Conservation (phyloP, 208 protist genomes). For the Leptomonas seymouri region DNA sequence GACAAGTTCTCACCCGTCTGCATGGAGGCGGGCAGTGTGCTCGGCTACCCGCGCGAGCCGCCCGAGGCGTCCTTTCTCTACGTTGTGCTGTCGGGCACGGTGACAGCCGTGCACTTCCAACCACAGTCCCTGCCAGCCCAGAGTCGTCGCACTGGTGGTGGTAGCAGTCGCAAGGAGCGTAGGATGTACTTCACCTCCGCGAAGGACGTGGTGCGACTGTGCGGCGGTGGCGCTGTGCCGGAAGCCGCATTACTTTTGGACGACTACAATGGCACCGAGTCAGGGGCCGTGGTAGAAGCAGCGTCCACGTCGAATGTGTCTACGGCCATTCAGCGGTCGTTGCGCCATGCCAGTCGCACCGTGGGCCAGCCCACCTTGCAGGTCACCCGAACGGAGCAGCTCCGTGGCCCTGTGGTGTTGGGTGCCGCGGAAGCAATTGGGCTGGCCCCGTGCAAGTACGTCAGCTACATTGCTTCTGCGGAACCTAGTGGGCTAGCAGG, state of each 20-base stretch:
- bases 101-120: conserved; percentile 70
- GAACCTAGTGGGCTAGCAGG: conserved; percentile 9
- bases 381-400: conserved; percentile 52
- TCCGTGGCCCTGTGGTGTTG: conserved; percentile 62
- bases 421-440: conserved; percentile 75
- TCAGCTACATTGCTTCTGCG: conserved; percentile 53
- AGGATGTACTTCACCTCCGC: conserved; percentile 75
- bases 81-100: conserved; percentile 65
- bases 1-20: conserved; percentile 60
- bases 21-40: conserved; percentile 60
- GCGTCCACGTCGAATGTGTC: conserved; percentile 71
- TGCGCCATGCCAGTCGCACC: conserved; percentile 65
- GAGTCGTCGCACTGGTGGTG: conserved; percentile 14
- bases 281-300: conserved; percentile 35
- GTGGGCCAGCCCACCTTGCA: conserved; percentile 81
- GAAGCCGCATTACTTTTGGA: conserved; percentile 13
- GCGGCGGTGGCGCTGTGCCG: conserved; percentile 34
- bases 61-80: conserved; percentile 81
- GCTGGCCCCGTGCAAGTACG: conserved; percentile 62
- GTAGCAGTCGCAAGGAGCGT: conserved; percentile 27
- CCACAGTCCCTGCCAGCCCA: conserved; percentile 29
- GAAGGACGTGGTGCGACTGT: conserved; percentile 68
- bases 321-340: conserved; percentile 66
- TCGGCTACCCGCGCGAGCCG: conserved; percentile 70
- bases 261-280: conserved; percentile 24